Conservation (phyloP, 2,329 filamentous ascomycete species). For the Orbilia javanica region DNA sequence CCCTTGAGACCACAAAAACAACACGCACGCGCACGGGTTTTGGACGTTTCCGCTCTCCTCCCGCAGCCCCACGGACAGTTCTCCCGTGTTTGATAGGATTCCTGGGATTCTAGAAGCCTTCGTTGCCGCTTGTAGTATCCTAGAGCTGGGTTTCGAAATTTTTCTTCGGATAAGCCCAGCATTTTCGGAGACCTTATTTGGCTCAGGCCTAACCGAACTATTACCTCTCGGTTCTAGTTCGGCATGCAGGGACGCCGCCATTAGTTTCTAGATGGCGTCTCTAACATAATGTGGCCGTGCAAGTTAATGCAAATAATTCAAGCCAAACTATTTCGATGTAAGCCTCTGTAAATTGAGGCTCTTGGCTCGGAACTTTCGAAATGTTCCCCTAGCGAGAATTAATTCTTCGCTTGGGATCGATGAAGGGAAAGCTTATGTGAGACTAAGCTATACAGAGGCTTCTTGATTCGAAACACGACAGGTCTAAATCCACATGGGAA, state of each 20-base stretch:
- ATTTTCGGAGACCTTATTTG: neutral
- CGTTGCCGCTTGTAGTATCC: neutral
- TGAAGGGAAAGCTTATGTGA: neutral
- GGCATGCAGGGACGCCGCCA: neutral
- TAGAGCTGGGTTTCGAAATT: neutral
- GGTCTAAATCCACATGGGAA: neutral
- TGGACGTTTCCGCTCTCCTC: neutral
- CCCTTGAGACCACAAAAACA: slow-evolving; percentile 23
- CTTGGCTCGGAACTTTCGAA: neutral
- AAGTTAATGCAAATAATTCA: neutral
- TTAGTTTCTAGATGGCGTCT: neutral
- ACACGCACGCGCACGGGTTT: neutral
- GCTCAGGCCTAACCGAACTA: neutral
- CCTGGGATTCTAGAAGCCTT: neutral
- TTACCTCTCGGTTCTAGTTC: neutral
- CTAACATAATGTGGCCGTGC: neutral
- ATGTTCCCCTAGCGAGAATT: neutral
- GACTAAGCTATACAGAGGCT: neutral
- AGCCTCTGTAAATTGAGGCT: neutral
- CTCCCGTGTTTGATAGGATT: neutral
- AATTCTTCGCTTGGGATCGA: neutral
- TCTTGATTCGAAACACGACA: neutral
- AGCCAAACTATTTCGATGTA: neutral
- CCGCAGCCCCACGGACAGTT: neutral
- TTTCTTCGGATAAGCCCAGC: too few species aligned